Base-by-base conservation (phyloP, 2,329 filamentous ascomycete genomes). In the Simplicillium sp. region DNA sequence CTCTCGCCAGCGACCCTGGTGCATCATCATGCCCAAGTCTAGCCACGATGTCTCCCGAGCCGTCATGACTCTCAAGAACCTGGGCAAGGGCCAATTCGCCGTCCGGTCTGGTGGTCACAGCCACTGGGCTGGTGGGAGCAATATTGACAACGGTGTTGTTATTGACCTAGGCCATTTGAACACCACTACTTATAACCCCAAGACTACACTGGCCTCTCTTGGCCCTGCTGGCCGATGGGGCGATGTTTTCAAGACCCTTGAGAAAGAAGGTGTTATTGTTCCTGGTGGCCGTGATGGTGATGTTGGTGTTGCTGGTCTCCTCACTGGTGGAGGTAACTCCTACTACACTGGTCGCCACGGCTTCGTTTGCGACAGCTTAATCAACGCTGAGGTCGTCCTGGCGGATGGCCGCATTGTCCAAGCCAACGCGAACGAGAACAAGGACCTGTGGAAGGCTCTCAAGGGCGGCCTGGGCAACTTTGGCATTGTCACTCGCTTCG, bases 401-500 rank as follows among this genome's bases (percentile, higher is more conserved):
- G 62, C 61, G 0, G 53, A 60, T 40, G 68, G 70, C 7, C 41
- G 49, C 2, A 59, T 73, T 29, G 53, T 70, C 25, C 59, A 66
- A 4, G 68, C 63, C 14, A 70, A 62, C 28, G 50, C 50, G 1
- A 45, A 52, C 0, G 46, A 58, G 7, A 60, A 71, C 42, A 18
- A 55, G 0, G 67, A 72, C 41, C 58, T 74, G 2, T 73, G 58
- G 53, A 60, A 58, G 46, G 69, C 66, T 1, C 53, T 72, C 15
- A 66, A 68, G 36, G 70, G 69, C 5, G 68, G 67, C n/a, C 59
- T 59, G 11, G 64, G 59, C 42, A 73, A 72, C 46, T 64, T 68
- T 13, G 67, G 65, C 8, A 50, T 65, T 8, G 52, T 62, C 13
- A 61, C 65, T 3, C 49, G 53, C 16, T 52, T 58, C 15, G 56